phyloP scores from a whole-genome alignment of 2,329 filamentous ascomycete species.

The Cryphonectria parasitica region DNA sequence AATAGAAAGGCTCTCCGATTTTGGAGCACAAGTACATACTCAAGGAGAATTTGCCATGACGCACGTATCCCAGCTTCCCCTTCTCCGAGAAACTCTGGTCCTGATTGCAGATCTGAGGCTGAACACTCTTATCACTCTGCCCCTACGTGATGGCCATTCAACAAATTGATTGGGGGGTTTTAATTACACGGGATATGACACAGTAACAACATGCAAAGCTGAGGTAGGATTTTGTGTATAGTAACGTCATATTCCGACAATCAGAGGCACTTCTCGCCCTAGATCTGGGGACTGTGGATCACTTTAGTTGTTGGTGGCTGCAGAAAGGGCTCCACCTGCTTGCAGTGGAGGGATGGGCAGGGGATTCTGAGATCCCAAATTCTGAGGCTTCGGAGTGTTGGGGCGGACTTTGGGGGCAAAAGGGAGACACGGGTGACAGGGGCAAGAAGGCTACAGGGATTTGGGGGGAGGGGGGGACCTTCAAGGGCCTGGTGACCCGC shows the following conservation, averaged over 20 bases:
- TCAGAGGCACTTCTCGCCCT: neutral
- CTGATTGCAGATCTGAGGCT: neutral
- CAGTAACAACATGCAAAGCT: neutral
- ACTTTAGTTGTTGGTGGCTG: neutral
- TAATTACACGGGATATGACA: neutral
- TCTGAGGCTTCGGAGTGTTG: slow-evolving; percentile 1
- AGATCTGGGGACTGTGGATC: slow-evolving; percentile 15
- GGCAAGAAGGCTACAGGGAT: neutral
- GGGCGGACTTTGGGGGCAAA: neutral
- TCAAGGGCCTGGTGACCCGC: slow-evolving; percentile 8
- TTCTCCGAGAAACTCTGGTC: neutral
- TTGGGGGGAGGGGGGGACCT: neutral
- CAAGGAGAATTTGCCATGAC: neutral
- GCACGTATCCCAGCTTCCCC: neutral
- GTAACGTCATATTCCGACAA: slow-evolving; percentile 2
- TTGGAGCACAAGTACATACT: neutral
- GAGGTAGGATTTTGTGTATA: neutral
- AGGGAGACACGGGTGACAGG: neutral
- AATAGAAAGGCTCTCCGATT: neutral
- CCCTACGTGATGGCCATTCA: neutral
- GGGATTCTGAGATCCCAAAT: neutral
- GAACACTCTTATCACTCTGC: neutral
- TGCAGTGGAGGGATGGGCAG: slow-evolving; percentile 2
- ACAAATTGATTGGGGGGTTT: neutral
- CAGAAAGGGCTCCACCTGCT: slow-evolving; percentile 7